phyloP scores from a whole-genome alignment of 2,329 filamentous ascomycete genomes.

The Xylaria sp. region DNA sequence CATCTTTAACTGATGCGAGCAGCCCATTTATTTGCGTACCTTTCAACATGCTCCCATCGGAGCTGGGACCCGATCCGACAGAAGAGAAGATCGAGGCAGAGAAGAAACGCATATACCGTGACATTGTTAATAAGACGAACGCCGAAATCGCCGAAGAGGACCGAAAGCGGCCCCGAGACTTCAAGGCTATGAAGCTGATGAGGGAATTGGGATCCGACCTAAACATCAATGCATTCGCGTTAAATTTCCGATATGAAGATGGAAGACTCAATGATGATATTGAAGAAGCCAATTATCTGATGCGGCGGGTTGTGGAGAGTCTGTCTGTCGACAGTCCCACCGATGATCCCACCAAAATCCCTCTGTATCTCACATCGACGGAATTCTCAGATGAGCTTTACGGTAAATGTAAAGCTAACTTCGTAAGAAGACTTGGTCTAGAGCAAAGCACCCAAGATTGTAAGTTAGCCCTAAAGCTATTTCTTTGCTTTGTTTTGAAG shows the following conservation, averaged over 20 bases:
- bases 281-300: slow-evolving; percentile 62
- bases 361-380: slow-evolving; percentile 59
- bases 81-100: slow-evolving; percentile 50
- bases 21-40: slow-evolving; percentile 55
- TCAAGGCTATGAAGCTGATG: slow-evolving; percentile 54
- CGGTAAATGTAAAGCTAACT: slow-evolving; percentile 54
- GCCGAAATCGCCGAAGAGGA: slow-evolving; percentile 50
- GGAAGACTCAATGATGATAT: slow-evolving; percentile 56
- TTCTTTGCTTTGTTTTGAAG: neutral
- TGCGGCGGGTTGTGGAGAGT: slow-evolving; percentile 55
- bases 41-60: slow-evolving; percentile 56
- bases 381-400: slow-evolving; percentile 55
- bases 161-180: slow-evolving; percentile 41
- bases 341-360: slow-evolving; percentile 55
- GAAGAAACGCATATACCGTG: slow-evolving; percentile 52
- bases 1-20: slow-evolving; percentile 51
- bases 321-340: slow-evolving; percentile 56
- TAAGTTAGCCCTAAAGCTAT: neutral
- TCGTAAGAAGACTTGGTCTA: slow-evolving; percentile 56
- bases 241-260: slow-evolving; percentile 56
- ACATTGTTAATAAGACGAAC: slow-evolving; percentile 55
- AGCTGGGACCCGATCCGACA: slow-evolving; percentile 43
- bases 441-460: slow-evolving; percentile 48
- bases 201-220: slow-evolving; percentile 57
- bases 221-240: slow-evolving; percentile 59